These are phyloP conservation scores for Fusarium sp. DNA, from an alignment of 2,329 filamentous ascomycete genomes.

Conservation along the genomic window DNA sequence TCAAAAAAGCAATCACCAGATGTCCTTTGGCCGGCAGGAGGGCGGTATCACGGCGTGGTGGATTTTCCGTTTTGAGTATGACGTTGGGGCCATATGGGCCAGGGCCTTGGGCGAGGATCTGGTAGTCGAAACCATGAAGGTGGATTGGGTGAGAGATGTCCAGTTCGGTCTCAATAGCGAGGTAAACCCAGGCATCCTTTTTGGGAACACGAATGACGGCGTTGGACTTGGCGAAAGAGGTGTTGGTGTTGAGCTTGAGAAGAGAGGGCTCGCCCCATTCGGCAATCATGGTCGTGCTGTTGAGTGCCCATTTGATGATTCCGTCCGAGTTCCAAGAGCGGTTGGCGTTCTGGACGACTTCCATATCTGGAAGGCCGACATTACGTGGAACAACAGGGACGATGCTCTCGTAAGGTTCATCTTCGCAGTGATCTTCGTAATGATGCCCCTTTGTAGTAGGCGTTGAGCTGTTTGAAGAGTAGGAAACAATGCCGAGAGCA, in stretches of 20 bases:
- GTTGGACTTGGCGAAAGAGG: constrained; percentile 38
- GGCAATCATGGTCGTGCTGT: constrained; percentile 47
- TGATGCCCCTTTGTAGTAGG: constrained; percentile 25
- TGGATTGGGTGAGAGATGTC: constrained; percentile 51
- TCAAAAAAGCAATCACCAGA: constrained; percentile 61
- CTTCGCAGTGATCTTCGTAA: constrained; percentile 46
- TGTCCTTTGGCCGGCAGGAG: constrained; percentile 58
- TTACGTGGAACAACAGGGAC: constrained; percentile 50
- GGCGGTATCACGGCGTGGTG: constrained; percentile 64
- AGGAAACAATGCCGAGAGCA: constrained; percentile 61
- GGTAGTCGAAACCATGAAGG: constrained; percentile 52
- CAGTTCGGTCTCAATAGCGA: constrained; percentile 43
- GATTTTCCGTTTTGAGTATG: constrained; percentile 51
- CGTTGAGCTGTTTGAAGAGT: constrained; percentile 44
- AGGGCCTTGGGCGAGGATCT: constrained; percentile 42
- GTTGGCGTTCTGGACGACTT: constrained; percentile 45
- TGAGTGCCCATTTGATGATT: constrained; percentile 61
- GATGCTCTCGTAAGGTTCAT: constrained; percentile 49
- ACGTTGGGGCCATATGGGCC: constrained; percentile 39
- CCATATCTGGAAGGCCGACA: constrained; percentile 45
- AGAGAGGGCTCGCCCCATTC: constrained; percentile 49
- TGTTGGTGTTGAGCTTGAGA: constrained; percentile 33
- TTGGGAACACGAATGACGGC: constrained; percentile 46
- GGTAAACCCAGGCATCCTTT: constrained; percentile 47
- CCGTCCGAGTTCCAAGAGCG: constrained; percentile 43